Base-by-base conservation (phyloP, 805 yeast genomes). In the Lipomyces japonicus region DNA sequence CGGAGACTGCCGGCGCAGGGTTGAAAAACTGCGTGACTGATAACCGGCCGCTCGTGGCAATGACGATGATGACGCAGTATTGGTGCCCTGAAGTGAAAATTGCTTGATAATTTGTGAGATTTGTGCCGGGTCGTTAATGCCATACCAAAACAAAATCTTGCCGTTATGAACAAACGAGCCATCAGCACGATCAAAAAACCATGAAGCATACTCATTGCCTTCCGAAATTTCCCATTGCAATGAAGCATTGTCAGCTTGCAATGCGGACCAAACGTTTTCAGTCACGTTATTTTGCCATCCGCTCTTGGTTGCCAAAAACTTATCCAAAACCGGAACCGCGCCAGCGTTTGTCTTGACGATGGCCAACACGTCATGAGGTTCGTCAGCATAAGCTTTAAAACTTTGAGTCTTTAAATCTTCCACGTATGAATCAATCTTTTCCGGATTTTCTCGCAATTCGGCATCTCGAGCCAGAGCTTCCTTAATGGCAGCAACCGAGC, bases 261-360 rank as follows among this genome's bases (percentile, higher is more conserved):
- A 76, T 14, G 95, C 81, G 46, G 76, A 78, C 79, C 95, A 93
- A 45, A 93, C 84, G 69, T 90, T 91, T 66, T 93, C 99, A 51
- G 96, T 85, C 48, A 93, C 96, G 59, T 91, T 91, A 73, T 93
- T 93, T 66, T 91, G 82, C 99, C 99, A 93, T 40, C 97, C 97
- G 47, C 84, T 78, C 67, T 85, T 83, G 21, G 95, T 79, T 22
- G 95, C 87, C 59, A 89, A 74, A 66, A 93, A 88, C 71, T 86
- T 88, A 67, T 87, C 95, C 55, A 93, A 72, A 42, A 75, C 77
- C 9, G 96, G 84, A 46, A 86, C 73, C 12, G 69, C 69, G 23
- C 59, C 46, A 35, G 75, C 75, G 39, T 77, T 76, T 25, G 51
- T 51, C 48, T 75, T 75, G 19, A 93, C 93, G 60, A 93, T 82